Base-by-base conservation (phyloP, 2,329 filamentous ascomycete species). In the Nemania bipapillata region DNA sequence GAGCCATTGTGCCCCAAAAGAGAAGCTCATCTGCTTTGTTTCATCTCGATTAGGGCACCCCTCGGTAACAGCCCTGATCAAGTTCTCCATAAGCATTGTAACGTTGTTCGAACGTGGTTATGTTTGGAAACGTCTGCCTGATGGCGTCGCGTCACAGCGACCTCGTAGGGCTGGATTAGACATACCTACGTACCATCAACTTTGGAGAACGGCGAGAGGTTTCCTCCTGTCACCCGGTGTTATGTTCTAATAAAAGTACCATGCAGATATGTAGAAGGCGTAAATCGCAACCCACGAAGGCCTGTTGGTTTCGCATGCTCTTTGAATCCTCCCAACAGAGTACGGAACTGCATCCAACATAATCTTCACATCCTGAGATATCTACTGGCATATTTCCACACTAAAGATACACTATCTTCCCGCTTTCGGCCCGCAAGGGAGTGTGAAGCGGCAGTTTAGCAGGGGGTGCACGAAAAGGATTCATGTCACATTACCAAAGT, bases 1-100 rank as follows among this genome's bases (percentile, higher is more conserved):
- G 60, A 57, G 35, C 61, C 64, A 63, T 52, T 11, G n/a, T 40
- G 17, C 60, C 67, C 63, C 40, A 57, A 67, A 57, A 49, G 24
- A 70, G 68, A 57, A 70, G 50, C 45, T 50, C 60, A 11, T 45
- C 50, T 26, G 4, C 32, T 17, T 58, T 42, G 60, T 58, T 63
- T 58, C 50, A 52, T 61, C 68, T 70, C 64, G 56, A 70, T 64
- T 57, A 42, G 68, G 55, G 45, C 42, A 24, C 40, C 32, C n/a
- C 28, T 49, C 45, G 52, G 26, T 45, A 60, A 40, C 11, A 55
- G 42, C 55, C 50, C 42, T 24, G 52, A 53, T 9, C n/a, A 32
- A 50, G 32, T 20, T 59, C 56, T 28, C 56, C 32, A 32, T 54
- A 62, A 65, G 56, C 62, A 52, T 58, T 68, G 62, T 45, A 58